These are phyloP conservation scores for Kondoa subrosea DNA, from an alignment of 768 basidiomycete genomes.

Conservation along the genomic window DNA sequence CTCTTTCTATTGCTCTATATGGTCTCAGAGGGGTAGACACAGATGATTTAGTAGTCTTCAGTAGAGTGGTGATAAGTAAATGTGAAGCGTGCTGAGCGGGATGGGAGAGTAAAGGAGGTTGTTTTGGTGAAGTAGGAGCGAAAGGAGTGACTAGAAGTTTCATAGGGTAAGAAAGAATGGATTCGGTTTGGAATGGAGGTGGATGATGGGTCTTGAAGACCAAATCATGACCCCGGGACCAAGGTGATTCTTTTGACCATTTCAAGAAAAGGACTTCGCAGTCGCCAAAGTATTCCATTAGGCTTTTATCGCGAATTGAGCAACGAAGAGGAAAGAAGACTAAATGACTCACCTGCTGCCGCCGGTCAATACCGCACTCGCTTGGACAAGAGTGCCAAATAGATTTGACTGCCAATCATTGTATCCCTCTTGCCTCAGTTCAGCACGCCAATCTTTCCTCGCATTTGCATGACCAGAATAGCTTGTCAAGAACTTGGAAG, in stretches of 20 bases:
- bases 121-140: neutral
- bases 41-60: neutral
- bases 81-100: neutral
- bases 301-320: too few relatives aligned
- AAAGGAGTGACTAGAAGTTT: neutral
- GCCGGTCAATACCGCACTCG: neutral
- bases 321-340: too few relatives aligned
- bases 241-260: too few relatives aligned
- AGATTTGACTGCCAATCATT: neutral
- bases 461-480: neutral
- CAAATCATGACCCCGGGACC: neutral
- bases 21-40: neutral
- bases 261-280: neutral
- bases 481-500: neutral
- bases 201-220: neutral
- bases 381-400: neutral
- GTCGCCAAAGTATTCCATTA: neutral
- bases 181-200: neutral
- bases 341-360: too few relatives aligned
- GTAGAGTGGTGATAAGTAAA: neutral
- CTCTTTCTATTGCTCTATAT: neutral
- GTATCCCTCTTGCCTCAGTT: neutral
- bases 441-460: neutral
- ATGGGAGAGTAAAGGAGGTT: neutral
- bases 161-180: neutral